Evolutionary conservation across 169 alveolate genomes (phyloP), one percentile per base, ranked within the genome.

Genomic region (Eimeria falciformis): DNA sequence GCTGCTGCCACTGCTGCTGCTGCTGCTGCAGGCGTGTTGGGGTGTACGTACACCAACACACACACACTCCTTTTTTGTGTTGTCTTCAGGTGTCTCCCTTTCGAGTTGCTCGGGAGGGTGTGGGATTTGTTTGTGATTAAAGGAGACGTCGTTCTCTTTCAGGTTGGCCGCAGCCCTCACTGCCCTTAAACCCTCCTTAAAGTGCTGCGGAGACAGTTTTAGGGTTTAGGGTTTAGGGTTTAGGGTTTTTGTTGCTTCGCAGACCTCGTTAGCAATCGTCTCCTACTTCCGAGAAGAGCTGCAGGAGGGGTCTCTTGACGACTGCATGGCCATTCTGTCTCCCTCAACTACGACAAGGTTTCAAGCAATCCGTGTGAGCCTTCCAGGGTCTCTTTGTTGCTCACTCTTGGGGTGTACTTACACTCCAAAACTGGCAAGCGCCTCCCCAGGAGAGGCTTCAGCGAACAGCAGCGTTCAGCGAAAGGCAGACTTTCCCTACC

Each of bases 111-210:
- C 23, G 83, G 90, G 23, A 82, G 93, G 33, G 93, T 90, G 33
- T 90, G 93, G 93, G 93, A 90, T 29, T 40, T 77, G 27, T 90
- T 90, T 50, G 47, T 90, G 47, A 77, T 65, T 1, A 86, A 90
- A 23, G 93, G 93, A 45, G 93, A 90, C 50, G 37, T 40, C 1
- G 77, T 90, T 5, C 89, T 90, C 66, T 90, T 78, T 71, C 93
- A 90, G 91, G 93, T 88, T 23, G 14, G 29, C 5, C 66, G 0
- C 56, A 1, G 47, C 50, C 81, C 81, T 21, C 6, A 5, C 43
- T 21, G n/a, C 21, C 27, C 56, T 33, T 5, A 45, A 0, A 27
- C 29, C 14, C 43, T 12, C 85, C 45, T 40, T 43, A 14, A 17
- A 17, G n/a, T 5, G 5, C 29, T 17, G 45, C 77, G 21, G 43